phyloP scores from a whole-genome alignment of 495 filamentous ascomycete species.

The Beverwykella pulmonaria region DNA sequence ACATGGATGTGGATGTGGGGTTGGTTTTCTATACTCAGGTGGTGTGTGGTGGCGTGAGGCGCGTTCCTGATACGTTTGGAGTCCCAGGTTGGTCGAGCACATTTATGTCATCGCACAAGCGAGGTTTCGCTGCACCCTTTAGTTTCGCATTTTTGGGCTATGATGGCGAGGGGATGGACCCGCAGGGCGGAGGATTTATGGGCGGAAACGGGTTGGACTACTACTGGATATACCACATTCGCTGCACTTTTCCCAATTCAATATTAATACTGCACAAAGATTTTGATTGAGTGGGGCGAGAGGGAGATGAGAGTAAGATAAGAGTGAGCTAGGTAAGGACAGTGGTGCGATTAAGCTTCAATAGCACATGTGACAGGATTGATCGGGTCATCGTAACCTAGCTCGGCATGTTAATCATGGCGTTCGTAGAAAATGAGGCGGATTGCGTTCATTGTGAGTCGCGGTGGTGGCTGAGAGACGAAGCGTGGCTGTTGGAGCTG shows the following conservation, averaged over 20 bases:
- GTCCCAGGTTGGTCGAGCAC: conserved; percentile 15
- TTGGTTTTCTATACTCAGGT: not conserved
- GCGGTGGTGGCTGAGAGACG: not conserved
- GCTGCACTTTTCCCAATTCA: not conserved
- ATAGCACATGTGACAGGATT: not conserved
- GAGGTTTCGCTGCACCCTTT: not conserved
- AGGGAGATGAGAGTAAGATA: not conserved
- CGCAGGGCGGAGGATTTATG: not conserved
- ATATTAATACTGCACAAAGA: not conserved
- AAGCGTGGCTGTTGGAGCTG: not conserved
- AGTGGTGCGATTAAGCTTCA: not conserved
- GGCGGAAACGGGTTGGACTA: not conserved
- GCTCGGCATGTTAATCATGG: not conserved
- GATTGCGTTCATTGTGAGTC: not conserved
- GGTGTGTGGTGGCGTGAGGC: not conserved
- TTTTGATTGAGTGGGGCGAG: not conserved
- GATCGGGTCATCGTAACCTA: not conserved
- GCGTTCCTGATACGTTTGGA: conserved; percentile 20
- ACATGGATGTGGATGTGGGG: not conserved
- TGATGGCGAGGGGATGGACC: not conserved
- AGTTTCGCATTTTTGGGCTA: not conserved
- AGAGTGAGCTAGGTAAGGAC: not conserved
- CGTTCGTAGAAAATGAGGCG: not conserved
- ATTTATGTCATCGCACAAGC: not conserved
- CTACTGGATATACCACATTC: not conserved